Evolutionary conservation across 176 grass and related monocot species (phyloP).

Genomic region (Oryza coarctata): DNA sequence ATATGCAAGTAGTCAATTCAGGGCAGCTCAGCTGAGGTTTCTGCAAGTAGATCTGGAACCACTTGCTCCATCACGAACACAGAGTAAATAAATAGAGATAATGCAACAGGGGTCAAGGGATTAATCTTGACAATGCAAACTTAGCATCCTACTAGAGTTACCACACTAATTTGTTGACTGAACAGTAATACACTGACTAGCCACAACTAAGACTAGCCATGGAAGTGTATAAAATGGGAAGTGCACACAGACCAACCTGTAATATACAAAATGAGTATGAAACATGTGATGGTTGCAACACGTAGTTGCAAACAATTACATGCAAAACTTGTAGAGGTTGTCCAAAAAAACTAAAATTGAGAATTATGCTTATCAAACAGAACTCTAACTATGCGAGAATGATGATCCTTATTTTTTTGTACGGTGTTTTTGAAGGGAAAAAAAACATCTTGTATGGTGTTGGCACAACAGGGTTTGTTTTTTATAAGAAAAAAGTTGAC

Average conservation of each 20-base stretch:
- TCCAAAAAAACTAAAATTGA: not conserved
- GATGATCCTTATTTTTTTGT: not conserved
- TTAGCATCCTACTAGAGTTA: not conserved
- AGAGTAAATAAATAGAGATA: not conserved
- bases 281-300: not conserved
- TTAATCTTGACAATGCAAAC: not conserved
- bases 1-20: not conserved
- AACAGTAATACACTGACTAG: not conserved
- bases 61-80: not conserved
- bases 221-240: not conserved
- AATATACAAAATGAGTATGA: not conserved
- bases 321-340: not conserved
- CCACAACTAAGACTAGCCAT: not conserved
- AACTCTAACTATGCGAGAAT: not conserved
- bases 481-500: not conserved
- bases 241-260: not conserved
- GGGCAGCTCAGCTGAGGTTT: not conserved
- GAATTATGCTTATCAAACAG: not conserved
- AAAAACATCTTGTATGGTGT: not conserved
- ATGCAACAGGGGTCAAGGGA: not conserved
- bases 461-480: not conserved
- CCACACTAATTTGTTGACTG: not conserved
- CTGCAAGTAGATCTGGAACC: not conserved
- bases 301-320: not conserved
- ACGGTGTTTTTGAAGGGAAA: not conserved